Evolutionary conservation across 768 basidiomycete genomes (phyloP), one percentile per base, ranked within the genome.

Genomic region (Boletus rubroflammeus): DNA sequence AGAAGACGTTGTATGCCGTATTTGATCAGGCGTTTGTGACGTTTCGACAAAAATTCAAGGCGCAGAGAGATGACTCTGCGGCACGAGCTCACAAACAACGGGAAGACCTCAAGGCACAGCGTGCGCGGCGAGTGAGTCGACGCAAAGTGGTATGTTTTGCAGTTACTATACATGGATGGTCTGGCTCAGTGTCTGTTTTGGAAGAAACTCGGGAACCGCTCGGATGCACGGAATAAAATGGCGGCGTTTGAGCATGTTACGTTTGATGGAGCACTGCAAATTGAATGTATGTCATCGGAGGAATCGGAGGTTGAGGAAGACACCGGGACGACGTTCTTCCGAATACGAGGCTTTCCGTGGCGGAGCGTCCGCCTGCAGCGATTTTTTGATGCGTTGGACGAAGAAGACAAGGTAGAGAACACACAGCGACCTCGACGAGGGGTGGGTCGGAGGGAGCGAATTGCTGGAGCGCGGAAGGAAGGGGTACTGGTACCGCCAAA

Each of bases 261-360:
- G 14, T 90, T 90, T 62, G 85, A 89, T 62, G 81, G 81, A 14
- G 87, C 88, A 14, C 68, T 90, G 53, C 83, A 85, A 56, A 56
- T 81, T 19, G 88, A 90, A 44, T 90, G 87, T 68, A 88, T 90
- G 84, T 90, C 88, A 26, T 85, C 84, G 29, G 88, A 90, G 59
- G 88, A 90, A 66, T 89, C 88, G 14, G 82, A 82, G 57, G 72
- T 69, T 46, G 86, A 85, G 34, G 68, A 71, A 32, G 70, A 68
- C 29, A 42, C 62, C 2, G 60, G 68, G 35, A 67, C 64, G 55
- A 73, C 71, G 31, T 58, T 76, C 9, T 69, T 89, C 23, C 77
- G 75, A 26, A 78, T 83, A 25, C 84, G 81, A 41, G 84, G 85
- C 0, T 76, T 79, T 57, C 62, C 76, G 0, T 90, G 88, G 88